Evolutionary conservation across 192 early-diverging fungal genomes (phyloP), one percentile per base, ranked within the genome.

Genomic region (Coemansia sp.): DNA sequence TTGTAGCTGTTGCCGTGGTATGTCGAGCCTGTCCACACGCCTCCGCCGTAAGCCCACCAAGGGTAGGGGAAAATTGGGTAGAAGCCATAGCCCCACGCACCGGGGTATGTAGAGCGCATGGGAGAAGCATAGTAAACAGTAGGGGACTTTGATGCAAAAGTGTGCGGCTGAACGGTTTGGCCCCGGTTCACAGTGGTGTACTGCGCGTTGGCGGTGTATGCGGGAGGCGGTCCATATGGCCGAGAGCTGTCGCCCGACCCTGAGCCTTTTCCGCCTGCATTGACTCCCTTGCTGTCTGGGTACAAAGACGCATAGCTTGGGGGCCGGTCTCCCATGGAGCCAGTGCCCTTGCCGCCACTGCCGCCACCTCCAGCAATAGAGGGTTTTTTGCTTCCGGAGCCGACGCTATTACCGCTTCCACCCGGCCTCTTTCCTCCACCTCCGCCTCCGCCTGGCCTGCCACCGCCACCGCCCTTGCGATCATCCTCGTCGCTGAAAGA

Each of bases 31-130:
- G 38, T 14, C 51, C 40, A 81, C 18, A 13, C 33, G 35, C 78
- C 78, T n/a, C 59, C 46, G 9, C 73, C 78, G 35, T 81, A 81
- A 26, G 78, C 78, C 78, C 78, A 81, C 43, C 39, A 81, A 5
- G 78, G 78, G 23, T 81, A 81, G 9, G 78, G 78, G 36, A 66
- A 81, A 7, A 81, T 62, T 2, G 78, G 78, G 37, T 81, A 81
- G 26, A 62, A 81, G 9, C 78, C 78, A 36, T 81, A 81, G 18
- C 78, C 78, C 78, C 78, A 81, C 1, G 78, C 72, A 0, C 78
- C 78, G 33, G 73, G 65, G 56, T 81, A 81, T 33, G 37, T 18
- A 3, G 37, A 48, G 16, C 78, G 62, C 36, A 63, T 51, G 3
- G 73, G 55, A 39, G 78, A 66, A 3, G 73, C 73, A 28, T 81